These are phyloP conservation scores for Melanopsichium pennsylvanicum DNA, from an alignment of 1,284 basidiomycete species.

Conservation along the genomic window DNA sequence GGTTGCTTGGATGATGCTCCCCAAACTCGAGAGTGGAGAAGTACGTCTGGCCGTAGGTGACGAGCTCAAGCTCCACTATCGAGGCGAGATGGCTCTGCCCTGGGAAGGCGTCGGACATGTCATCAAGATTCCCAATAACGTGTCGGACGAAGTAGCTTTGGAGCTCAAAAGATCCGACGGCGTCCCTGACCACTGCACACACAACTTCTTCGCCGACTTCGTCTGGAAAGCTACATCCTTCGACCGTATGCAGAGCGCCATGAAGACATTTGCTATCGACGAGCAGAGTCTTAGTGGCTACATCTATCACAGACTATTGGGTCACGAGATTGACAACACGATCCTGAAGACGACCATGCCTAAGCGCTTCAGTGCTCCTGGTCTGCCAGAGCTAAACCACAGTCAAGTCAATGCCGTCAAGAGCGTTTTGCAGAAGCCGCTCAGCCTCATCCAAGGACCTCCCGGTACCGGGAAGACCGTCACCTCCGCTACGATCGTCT, in stretches of 20 bases:
- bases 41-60: constrained; percentile 96
- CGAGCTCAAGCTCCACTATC: constrained; percentile 87
- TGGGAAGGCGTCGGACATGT: constrained; percentile 99
- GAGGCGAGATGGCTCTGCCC: constrained; percentile 77
- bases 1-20: constrained; percentile 93
- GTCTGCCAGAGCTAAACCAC: constrained; percentile 96
- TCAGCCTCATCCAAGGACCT: constrained; percentile 92
- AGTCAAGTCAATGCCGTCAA: constrained; percentile 99
- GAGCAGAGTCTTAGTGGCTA: constrained; percentile 99
- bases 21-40: constrained; percentile 97
- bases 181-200: constrained; percentile 92
- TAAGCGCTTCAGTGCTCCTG: constrained; percentile 92
- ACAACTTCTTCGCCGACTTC: constrained; percentile 95
- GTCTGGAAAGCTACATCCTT: constrained; percentile 99
- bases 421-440: constrained; percentile 96
- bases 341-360: constrained; percentile 86
- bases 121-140: constrained; percentile 99
- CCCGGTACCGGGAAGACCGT: constrained; percentile 99
- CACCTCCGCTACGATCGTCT: constrained; percentile 98
- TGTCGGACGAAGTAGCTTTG: constrained; percentile 95
- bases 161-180: constrained; percentile 89
- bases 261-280: constrained; percentile 99
- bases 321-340: constrained; percentile 92
- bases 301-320: constrained; percentile 97
- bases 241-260: constrained; percentile 97